Base-by-base conservation (phyloP, 148 eudicot genomes). In the Rhododendron ferrugineum region DNA sequence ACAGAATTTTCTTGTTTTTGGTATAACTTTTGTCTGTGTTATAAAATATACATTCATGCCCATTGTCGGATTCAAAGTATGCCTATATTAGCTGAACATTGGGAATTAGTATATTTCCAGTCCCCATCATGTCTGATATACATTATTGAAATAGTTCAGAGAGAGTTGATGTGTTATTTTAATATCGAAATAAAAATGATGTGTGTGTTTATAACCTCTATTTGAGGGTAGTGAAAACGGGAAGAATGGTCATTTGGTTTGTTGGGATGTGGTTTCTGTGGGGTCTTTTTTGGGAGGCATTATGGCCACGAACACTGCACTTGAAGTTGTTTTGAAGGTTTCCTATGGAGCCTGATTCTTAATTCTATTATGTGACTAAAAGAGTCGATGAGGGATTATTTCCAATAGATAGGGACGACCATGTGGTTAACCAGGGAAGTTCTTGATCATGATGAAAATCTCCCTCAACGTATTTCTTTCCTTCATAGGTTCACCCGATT, bases 271-370 rank as follows among this genome's bases (percentile, higher is more conserved):
- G 15, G 74, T 13, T 68, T 28, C 13, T 30, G 14, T 36, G 74
- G 74, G 18, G 6, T 68, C 18, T 30, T 28, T 6, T 13, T 68
- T 28, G 74, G 36, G 36, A 10, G 13, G 18, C 13, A 30, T 28
- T 68, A 30, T 26, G 34, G 37, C 36, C 74, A 68, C 18, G 7
- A 68, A 30, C 32, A 13, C 16, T 68, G 36, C 74, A 68, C 74
- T 68, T 30, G 74, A 68, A 68, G 74, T 28, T 68, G 74, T 68
- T 68, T 68, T 68, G 74, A 30, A 68, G 74, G 74, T 68, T 68
- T 28, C 36, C 18, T 68, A 28, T 3, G 36, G 36, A 30, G 16
- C 15, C 13, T 30, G 36, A 68, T 26, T 68, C 74, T 68, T 68
- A 68, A 68, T 26, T 68, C 6, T 68, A 28, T 30, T 7, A 68